These are phyloP conservation scores for Flaveria floridana DNA, from an alignment of 140 eudicot species.

Conservation along the genomic window DNA sequence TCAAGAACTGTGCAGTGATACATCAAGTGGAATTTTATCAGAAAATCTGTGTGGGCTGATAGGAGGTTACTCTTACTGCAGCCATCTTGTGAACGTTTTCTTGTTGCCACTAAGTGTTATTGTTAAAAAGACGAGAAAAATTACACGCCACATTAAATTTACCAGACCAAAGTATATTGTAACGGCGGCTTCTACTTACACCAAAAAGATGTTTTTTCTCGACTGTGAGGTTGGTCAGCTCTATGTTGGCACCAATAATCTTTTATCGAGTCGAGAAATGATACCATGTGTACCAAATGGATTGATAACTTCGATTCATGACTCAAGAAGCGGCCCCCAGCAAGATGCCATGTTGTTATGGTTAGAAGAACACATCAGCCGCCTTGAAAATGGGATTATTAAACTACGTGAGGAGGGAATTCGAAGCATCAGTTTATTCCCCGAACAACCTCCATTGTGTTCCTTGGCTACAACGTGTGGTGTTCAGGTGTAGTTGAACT, in stretches of 20 bases:
- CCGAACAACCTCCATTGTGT: conserved; percentile 66
- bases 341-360: conserved; percentile 82
- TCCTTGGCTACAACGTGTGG: conserved; percentile 71
- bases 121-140: conserved; percentile 38
- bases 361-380: conserved; percentile 84
- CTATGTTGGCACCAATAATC: conserved; percentile 72
- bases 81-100: conserved; percentile 59
- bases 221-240: conserved; percentile 72
- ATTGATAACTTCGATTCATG: conserved; percentile 47
- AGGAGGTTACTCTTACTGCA: conserved; percentile 72
- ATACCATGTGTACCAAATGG: conserved; percentile 78
- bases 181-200: conserved; percentile 50
- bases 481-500: conserved; percentile 60
- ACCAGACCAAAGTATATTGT: conserved; percentile 40
- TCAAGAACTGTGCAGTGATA: conserved; percentile 43
- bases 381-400: conserved; percentile 61
- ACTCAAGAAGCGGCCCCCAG: conserved; percentile 34
- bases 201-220: conserved; percentile 61
- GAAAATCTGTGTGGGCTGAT: conserved; percentile 55
- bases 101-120: conserved; percentile 55
- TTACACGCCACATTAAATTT: conserved; percentile 33
- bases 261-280: conserved; percentile 54
- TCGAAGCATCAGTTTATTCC: conserved; percentile 60
- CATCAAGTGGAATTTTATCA: conserved; percentile 19
- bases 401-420: conserved; percentile 52